Base-by-base conservation (phyloP, 2,329 filamentous ascomycete species). In the Aphanoascus verrucosus region DNA sequence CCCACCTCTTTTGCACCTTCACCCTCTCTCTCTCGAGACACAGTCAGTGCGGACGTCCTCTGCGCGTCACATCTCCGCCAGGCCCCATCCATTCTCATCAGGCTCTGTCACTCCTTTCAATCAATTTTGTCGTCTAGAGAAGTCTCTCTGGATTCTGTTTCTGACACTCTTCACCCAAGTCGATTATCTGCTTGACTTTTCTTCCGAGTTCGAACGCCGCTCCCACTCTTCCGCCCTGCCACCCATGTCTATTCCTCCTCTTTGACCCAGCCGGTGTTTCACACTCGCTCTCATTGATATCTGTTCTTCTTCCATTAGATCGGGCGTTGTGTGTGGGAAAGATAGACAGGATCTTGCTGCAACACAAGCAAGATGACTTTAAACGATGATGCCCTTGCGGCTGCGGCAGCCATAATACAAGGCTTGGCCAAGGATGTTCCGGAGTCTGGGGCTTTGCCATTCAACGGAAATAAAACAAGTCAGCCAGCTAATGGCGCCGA, bases 401-500 rank as follows among this genome's bases (percentile, higher is more conserved):
- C 72, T 56, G 72, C 72, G 57, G 66, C 73, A 56, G 68, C 64
- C 58, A 67, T 76, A 50, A 60, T 77, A 44, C 71, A 70, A 57
- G 69, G 67, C 59, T 65, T 77, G 50, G 74, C 73, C 55, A 69
- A 65, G 59, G 72, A 68, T 57, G 60, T 65, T 56, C 68, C 67
- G 52, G 64, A 70, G 55, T 66, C 67, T 52, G 41, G 49, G 19
- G 38, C 56, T 20, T 37, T 57, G 31, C 51, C 53, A 9, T 58
- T 54, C 43, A 57, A 56, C 40, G 54, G 53, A 46, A 60, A 64
- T 56, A 65, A 65, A 52, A 54, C 64, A 51, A 61, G 58, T 15
- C 60, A 57, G 23, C 43, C 63, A 9, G 59, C 70, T 42, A 81
- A 82, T 71, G 76, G 77, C 60, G 64, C 68, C 50, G 73, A 75